Base-by-base conservation (phyloP, 108 stramenopile species). In the Skeletonema tropicum region DNA sequence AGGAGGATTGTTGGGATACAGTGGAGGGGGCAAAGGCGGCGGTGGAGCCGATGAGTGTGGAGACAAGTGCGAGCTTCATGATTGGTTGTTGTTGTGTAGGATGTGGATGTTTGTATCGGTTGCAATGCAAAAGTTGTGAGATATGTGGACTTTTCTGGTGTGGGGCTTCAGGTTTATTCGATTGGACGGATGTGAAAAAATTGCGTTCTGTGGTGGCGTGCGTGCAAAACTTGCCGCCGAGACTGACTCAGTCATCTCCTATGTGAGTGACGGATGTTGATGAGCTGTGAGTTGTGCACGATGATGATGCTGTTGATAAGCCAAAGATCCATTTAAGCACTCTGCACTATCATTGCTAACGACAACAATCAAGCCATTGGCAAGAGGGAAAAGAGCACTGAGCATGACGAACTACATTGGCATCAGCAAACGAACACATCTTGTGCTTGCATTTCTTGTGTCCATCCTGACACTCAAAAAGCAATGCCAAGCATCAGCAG, bases 51-150 rank as follows among this genome's bases (percentile, higher is more conserved):
- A 88, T 63, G 57, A 88, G 52, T 32, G 85, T 83, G 67, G 88
- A 76, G 73, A 86, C 87, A 64, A 76, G 55, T 41, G 83, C 68
- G 70, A 92, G 70, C 82, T 92, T 92, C 91, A 92, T 92, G 75
- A 26, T 68, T 25, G 63, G 1, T 41, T 25, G 33, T 41, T 25
- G 33, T 23, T 46, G 45, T 46, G 13, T 46, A 15, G 26, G 26
- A 29, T 29, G 26, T 29, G 1, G 2, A 29, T 29, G 26, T 1
- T 29, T 29, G 26, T 29, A 29, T 29, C 26, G 26, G 10, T 46
- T 46, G 45, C 15, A n/a, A n/a, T 15, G 45, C 13, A 46, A n/a
- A n/a, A 15, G 15, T 15, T 15, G 45, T 46, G 45, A 46, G 13
- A 3, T 2, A 1, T n/a, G 13, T 3, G 45, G 45, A 13, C 0